These are phyloP conservation scores for Cladorrhinum sp. DNA, from an alignment of 2,329 filamentous ascomycete genomes.

Conservation along the genomic window DNA sequence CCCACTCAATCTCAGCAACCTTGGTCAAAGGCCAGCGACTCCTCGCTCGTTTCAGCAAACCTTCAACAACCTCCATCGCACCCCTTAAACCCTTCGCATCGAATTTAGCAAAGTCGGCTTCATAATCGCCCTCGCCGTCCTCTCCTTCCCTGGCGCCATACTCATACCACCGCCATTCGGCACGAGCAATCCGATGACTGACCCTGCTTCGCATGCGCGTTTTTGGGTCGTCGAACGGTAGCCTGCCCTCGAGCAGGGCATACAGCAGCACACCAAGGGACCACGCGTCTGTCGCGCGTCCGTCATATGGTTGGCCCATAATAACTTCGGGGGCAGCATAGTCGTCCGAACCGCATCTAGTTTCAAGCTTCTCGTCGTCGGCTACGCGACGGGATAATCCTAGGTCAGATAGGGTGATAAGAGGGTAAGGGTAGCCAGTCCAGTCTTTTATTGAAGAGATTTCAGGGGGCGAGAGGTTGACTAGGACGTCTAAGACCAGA, in stretches of 20 bases:
- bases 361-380: conserved; percentile 84
- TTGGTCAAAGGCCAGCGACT: conserved; percentile 73
- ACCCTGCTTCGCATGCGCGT: conserved; percentile 72
- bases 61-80: conserved; percentile 79
- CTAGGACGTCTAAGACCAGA: conserved; percentile 68
- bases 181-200: conserved; percentile 89
- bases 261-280: conserved; percentile 91
- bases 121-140: conserved; percentile 70
- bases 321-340: conserved; percentile 96
- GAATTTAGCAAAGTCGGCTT: conserved; percentile 59
- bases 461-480: conserved; percentile 72
- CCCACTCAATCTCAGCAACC: conserved; percentile 72
- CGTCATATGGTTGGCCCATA: conserved; percentile 92
- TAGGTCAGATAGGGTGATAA: conserved; percentile 87
- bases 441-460: conserved; percentile 65
- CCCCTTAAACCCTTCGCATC: conserved; percentile 65
- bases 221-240: conserved; percentile 82
- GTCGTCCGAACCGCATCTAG: conserved; percentile 92
- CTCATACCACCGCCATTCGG: conserved; percentile 92
- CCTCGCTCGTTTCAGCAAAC: conserved; percentile 75
- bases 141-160: conserved; percentile 65
- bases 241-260: conserved; percentile 83
- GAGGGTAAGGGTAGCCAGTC: conserved; percentile 71
- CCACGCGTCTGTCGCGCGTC: conserved; percentile 89
- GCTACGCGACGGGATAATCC: conserved; percentile 84